Evolutionary conservation across 176 grass and related monocot species (phyloP).

Genomic region (Phragmites australis): DNA sequence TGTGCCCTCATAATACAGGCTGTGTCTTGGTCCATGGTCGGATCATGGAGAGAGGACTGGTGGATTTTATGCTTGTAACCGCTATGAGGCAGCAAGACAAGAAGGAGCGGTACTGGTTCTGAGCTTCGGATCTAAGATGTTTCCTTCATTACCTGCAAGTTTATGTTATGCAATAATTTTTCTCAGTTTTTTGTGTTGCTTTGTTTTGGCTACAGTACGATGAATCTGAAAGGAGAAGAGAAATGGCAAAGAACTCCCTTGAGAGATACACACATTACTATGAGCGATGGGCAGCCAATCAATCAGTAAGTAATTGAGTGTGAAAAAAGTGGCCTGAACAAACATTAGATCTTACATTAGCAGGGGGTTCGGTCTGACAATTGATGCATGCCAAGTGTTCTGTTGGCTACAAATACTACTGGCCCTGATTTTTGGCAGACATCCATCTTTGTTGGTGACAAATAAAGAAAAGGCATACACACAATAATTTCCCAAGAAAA

Average conservation of each 20-base stretch:
- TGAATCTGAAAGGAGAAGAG: conserved; percentile 99
- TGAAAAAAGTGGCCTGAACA: conserved; percentile 13
- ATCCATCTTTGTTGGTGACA: background rate
- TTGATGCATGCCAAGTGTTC: background rate
- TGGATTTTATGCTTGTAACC: conserved; percentile 99
- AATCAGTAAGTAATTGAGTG: conserved; percentile 69
- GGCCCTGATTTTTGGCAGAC: background rate
- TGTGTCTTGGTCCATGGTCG: conserved; percentile 97
- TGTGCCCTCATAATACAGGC: conserved; percentile 49
- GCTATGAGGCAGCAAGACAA: conserved; percentile 96
- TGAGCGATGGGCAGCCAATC: conserved; percentile 99
- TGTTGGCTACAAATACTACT: background rate
- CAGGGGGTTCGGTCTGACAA: background rate
- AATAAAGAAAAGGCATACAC: conserved; percentile 26
- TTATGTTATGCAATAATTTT: background rate
- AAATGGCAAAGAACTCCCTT: conserved; percentile 99
- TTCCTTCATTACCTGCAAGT: conserved; percentile 13
- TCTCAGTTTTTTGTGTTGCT: conserved; percentile 21
- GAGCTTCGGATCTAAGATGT: conserved; percentile 29
- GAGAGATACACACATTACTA: conserved; percentile 99
- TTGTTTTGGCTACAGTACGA: conserved; percentile 71
- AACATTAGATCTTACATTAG: conserved; percentile 8
- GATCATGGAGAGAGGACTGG: conserved; percentile 99
- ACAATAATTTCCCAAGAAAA: conserved; percentile 1
- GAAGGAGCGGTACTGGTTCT: conserved; percentile 90